Evolutionary conservation across 768 basidiomycete species (phyloP).

Genomic region (Podaxis carcinomalis): DNA sequence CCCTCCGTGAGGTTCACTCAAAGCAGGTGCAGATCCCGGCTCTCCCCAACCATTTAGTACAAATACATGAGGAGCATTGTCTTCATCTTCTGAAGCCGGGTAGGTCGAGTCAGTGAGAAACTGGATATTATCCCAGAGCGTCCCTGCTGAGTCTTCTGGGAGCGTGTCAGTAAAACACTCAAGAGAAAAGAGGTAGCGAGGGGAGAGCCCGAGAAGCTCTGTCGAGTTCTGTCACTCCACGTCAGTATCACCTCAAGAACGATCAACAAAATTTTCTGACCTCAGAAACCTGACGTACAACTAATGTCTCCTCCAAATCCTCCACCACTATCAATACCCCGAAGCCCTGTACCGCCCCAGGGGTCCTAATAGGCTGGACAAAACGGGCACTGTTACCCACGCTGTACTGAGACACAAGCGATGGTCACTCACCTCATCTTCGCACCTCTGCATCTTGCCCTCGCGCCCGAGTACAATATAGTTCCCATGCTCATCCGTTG

Average conservation of each 20-base stretch:
- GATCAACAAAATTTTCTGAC: slow-evolving; percentile 28
- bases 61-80: slow-evolving; percentile 56
- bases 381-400: slow-evolving; percentile 1
- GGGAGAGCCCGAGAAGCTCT: slow-evolving; percentile 70
- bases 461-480: slow-evolving; percentile 70
- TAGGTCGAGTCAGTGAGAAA: slow-evolving; percentile 49
- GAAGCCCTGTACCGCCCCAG: slow-evolving; percentile 79
- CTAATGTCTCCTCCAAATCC: slow-evolving; percentile 49
- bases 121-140: slow-evolving; percentile 72
- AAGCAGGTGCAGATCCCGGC: slow-evolving; percentile 42
- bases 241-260: not conserved
- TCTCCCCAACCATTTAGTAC: slow-evolving; percentile 67
- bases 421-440: slow-evolving; percentile 58
- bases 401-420: not conserved
- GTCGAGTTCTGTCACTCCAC: slow-evolving; percentile 53
- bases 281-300: slow-evolving; percentile 79
- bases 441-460: slow-evolving; percentile 60
- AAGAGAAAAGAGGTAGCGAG: slow-evolving; percentile 63
- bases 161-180: slow-evolving; percentile 72
- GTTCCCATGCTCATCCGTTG: slow-evolving; percentile 59
- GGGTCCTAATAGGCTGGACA: slow-evolving; percentile 69
- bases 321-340: slow-evolving; percentile 76
- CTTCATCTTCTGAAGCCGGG: slow-evolving; percentile 37
- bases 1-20: slow-evolving; percentile 24
- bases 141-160: slow-evolving; percentile 57